phyloP scores from a whole-genome alignment of 2,329 filamentous ascomycete genomes.

The Venturia asperata region DNA sequence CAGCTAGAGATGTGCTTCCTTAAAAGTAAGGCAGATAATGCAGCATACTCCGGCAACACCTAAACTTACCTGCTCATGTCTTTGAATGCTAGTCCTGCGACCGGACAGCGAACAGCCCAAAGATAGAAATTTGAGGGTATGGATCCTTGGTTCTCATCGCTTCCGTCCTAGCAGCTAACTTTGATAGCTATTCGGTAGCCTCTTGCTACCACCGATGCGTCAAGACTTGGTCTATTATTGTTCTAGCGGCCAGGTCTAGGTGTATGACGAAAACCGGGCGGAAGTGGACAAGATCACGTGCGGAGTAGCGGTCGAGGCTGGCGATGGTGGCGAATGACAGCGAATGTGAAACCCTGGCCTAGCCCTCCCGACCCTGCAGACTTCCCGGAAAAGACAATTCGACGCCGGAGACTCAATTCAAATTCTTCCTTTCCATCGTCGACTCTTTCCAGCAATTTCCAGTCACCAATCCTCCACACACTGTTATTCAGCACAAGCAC shows the following conservation, averaged over 20 bases:
- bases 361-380: not conserved
- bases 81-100: no score
- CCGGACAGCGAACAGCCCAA: no score
- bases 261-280: not conserved
- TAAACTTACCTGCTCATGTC: no score
- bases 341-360: not conserved
- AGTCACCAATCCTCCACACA: not conserved
- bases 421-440: not conserved
- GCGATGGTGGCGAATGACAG: not conserved
- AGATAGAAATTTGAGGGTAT: no score
- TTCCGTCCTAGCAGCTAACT: no score
- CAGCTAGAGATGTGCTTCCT: not conserved
- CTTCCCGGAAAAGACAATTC: not conserved
- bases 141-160: no score
- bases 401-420: not conserved
- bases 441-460: not conserved
- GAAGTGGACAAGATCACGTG: not conserved
- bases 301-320: not conserved
- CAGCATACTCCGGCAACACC: no score
- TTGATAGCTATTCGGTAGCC: no score
- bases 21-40: no score
- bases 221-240: no score
- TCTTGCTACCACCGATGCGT: no score
- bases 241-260: no score
- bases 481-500: not conserved